Percentiles rank a stretch among this genome's conserved stretches.
These are phyloP conservation scores for Aureobasidium sp. DNA, from an alignment of 2,329 filamentous ascomycete genomes.

Conservation along the genomic window DNA sequence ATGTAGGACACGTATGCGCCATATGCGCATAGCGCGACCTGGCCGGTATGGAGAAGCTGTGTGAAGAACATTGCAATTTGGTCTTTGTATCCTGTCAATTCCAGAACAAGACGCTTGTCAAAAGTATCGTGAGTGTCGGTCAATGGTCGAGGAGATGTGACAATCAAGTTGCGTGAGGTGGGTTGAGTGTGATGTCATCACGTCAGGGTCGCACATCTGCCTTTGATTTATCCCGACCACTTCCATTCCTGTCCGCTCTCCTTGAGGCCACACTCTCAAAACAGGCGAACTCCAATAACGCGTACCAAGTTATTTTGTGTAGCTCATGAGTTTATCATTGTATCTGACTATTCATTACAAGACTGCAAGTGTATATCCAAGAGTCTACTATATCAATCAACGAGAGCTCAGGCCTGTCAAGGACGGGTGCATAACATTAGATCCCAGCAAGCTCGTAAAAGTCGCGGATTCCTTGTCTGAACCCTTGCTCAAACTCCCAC, in stretches of 20 bases:
- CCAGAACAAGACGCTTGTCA: neutral
- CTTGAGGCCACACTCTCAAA: too few relatives aligned
- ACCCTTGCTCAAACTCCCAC: slow-evolving; percentile 48
- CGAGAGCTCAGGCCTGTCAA: neutral
- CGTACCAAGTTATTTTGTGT: too few relatives aligned
- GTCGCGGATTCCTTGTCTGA: slow-evolving; percentile 40
- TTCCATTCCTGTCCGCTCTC: neutral
- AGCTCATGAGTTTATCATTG: neutral
- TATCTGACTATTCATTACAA: neutral
- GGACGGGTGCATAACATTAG: neutral
- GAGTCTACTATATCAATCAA: neutral
- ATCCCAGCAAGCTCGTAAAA: slow-evolving; percentile 32
- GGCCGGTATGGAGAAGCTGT: slow-evolving; percentile 31
- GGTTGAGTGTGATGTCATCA: neutral
- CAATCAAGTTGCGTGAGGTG: neutral
- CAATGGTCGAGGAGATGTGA: neutral
- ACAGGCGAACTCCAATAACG: too few relatives aligned
- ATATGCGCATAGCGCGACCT: slow-evolving; percentile 36
- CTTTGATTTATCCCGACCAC: neutral
- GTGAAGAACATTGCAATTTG: slow-evolving; percentile 7
- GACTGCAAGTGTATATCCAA: neutral
- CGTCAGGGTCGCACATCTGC: neutral
- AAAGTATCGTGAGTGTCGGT: neutral
- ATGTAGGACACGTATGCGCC: slow-evolving; percentile 37
- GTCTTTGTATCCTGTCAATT: neutral